These are phyloP conservation scores for Cladophialophora bantiana DNA, from an alignment of 2,329 filamentous ascomycete species.

Conservation along the genomic window DNA sequence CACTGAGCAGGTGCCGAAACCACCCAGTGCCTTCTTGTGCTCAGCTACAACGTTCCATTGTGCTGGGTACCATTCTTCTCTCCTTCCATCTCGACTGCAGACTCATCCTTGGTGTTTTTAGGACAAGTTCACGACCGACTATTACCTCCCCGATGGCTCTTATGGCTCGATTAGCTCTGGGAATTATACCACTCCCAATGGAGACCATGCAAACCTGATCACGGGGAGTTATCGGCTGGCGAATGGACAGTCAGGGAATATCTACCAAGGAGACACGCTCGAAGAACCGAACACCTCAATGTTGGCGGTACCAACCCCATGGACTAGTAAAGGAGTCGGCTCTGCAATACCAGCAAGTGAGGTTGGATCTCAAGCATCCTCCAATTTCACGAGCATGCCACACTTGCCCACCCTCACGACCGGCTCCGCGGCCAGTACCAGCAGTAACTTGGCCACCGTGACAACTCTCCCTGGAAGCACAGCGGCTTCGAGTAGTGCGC, in stretches of 20 bases:
- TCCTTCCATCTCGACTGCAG: neutral
- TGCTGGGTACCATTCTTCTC: constrained; percentile 50
- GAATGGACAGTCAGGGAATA: constrained; percentile 52
- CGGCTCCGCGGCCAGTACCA: constrained; percentile 4
- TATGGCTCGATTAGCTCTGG: constrained; percentile 56
- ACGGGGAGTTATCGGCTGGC: constrained; percentile 53
- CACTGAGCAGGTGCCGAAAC: constrained; percentile 42
- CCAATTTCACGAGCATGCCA: constrained; percentile 21
- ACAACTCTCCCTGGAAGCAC: constrained; percentile 10
- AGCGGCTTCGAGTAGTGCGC: constrained; percentile 1
- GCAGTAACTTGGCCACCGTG: constrained; percentile 6
- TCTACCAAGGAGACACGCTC: constrained; percentile 50
- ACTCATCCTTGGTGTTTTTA: constrained; percentile 25
- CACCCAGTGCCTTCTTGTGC: constrained; percentile 53
- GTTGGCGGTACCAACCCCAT: constrained; percentile 54
- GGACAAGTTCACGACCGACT: constrained; percentile 62
- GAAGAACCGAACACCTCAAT: constrained; percentile 54
- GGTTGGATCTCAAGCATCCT: constrained; percentile 46
- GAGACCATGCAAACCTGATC: constrained; percentile 53
- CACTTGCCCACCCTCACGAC: constrained; percentile 8
- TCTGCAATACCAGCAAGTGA: constrained; percentile 54
- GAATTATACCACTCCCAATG: constrained; percentile 49
- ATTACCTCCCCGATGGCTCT: constrained; percentile 55
- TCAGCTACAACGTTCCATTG: constrained; percentile 53
- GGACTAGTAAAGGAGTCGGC: constrained; percentile 55